phyloP scores from a whole-genome alignment of 2,329 filamentous ascomycete species.

The Catunica adiposa region DNA sequence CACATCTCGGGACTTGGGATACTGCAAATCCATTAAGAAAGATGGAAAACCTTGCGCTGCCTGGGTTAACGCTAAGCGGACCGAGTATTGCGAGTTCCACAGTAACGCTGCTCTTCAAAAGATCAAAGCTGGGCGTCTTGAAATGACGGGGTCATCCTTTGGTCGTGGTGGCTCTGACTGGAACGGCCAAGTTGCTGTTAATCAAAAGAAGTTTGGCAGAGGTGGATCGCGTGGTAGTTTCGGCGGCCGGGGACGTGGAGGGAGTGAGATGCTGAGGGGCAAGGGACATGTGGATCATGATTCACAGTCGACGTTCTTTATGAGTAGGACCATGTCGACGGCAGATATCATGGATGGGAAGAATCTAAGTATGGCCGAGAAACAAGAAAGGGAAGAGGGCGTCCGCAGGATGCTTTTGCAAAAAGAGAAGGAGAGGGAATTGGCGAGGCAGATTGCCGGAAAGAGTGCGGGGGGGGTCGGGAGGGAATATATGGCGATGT shows the following conservation, averaged over 20 bases:
- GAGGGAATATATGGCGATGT: slow-evolving; percentile 47
- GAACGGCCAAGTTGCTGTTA: slow-evolving; percentile 18
- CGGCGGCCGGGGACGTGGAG: background rate
- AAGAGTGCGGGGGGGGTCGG: slow-evolving; percentile 40
- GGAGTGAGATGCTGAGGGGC: slow-evolving; percentile 11
- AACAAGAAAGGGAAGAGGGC: slow-evolving; percentile 47
- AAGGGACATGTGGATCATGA: slow-evolving; percentile 38
- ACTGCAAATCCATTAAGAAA: slow-evolving; percentile 70
- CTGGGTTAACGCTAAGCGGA: slow-evolving; percentile 81
- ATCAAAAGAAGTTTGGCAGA: slow-evolving; percentile 27
- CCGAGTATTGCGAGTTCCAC: slow-evolving; percentile 85
- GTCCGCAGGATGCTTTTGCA: slow-evolving; percentile 47
- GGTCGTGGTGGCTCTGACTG: slow-evolving; percentile 20
- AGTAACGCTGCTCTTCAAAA: slow-evolving; percentile 58
- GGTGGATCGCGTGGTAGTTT: slow-evolving; percentile 21
- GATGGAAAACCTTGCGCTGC: slow-evolving; percentile 64
- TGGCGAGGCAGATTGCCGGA: slow-evolving; percentile 50
- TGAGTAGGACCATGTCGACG: slow-evolving; percentile 34
- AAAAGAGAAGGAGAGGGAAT: slow-evolving; percentile 55
- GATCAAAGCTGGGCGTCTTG: slow-evolving; percentile 50
- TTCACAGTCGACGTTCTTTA: slow-evolving; percentile 40
- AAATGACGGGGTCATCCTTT: slow-evolving; percentile 56
- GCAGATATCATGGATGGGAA: slow-evolving; percentile 46
- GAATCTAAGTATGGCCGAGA: slow-evolving; percentile 29
- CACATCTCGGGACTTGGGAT: slow-evolving; percentile 66